Base-by-base conservation (phyloP, 805 yeast species). In the Phaffomyces thermotolerans region DNA sequence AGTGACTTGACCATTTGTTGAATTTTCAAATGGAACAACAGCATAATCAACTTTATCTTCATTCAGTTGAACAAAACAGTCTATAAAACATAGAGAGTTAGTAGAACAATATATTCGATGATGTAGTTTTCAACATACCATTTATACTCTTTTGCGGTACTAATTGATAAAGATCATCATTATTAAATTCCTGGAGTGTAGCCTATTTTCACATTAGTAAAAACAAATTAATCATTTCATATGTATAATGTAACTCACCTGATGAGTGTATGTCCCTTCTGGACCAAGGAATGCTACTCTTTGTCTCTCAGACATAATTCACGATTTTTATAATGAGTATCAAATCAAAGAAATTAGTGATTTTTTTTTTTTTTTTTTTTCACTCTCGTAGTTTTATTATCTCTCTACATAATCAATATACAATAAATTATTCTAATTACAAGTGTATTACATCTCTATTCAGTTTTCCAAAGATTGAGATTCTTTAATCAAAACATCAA, bases 1-100 rank as follows among this genome's bases (percentile, higher is more conserved):
- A 2, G 81, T 84, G 7, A 93, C 99, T 52, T 84, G 90, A 0
- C 99, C 99, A 62, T 91, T 93, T 2, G 97, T 84, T 4, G 97
- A 89, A 65, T 91, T 91, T 56, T 91, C 97, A 52, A 87, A 76
- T 1, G 99, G 99, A 3, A 93, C 84, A 10, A 89, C 83, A 0
- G 91, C 81, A 56, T 68, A 80, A 42, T 79, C 81, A n/a, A 79
- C 79, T 4, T 54, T 52, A 17, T 64, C 64, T 10, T 68, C 64
- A 4, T 62, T 52, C 30, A 71, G 62, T 9, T 83, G 64, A 1
- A 67, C 60, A 39, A 91, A 84, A 58, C 97, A 91, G 22, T 76
- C 29, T 24, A 27, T 30, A 63, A 52, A 3, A 43, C 6, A 59
- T 5, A 14, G 4, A 5, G 17, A 29, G 54, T 36, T 52, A 39